Evolutionary conservation across 495 filamentous ascomycete species (phyloP), one percentile per base, ranked within the genome.

Genomic region (Bryoglossum gracile): DNA sequence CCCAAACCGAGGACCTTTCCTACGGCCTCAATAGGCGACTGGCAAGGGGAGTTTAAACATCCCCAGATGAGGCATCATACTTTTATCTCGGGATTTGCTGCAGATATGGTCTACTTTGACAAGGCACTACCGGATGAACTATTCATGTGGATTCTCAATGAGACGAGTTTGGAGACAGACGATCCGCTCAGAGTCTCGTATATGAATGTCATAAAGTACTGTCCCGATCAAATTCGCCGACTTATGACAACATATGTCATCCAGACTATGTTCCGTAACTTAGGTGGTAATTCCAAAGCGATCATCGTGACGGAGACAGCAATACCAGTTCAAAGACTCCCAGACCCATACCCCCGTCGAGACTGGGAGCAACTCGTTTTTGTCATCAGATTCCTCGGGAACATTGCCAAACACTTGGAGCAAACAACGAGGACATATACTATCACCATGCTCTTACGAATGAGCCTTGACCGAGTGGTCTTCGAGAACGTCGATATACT

Each of bases 121-220:
- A 64, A 62, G 21, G 43, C 63, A 11, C 65, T 92, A 4, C 82
- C 89, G 1, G 78, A 89, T 43, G 80, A 87, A 46, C 57, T 94
- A 16, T 70, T 88, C 18, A 40, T 69, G 16, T 95, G 89, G 89
- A 73, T 91, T 2, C 67, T 94, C 9, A 67, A 80, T 33, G 79
- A 87, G 52, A 69, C 83, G n/a, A 74, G 77, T 39, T 58, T 67
- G 9, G 83, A 87, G 55, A 67, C 65, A 33, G 73, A 74, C 32
- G 75, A 77, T 23, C 76, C 77, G 48, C 65, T 92, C 25, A 75
- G 80, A 46, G 62, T 72, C 35, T 79, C 83, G 43, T 92, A 90
- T 66, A 66, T 75, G 32, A 70, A 76, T 22, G 56, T 72, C 3
- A 44, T 72, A 4, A 47, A 51, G 3, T 43, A 58, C 6, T 72